Evolutionary conservation across 2,329 filamentous ascomycete species (phyloP), one percentile per base, ranked within the genome.

Genomic region (Alternaria metachromatica): DNA sequence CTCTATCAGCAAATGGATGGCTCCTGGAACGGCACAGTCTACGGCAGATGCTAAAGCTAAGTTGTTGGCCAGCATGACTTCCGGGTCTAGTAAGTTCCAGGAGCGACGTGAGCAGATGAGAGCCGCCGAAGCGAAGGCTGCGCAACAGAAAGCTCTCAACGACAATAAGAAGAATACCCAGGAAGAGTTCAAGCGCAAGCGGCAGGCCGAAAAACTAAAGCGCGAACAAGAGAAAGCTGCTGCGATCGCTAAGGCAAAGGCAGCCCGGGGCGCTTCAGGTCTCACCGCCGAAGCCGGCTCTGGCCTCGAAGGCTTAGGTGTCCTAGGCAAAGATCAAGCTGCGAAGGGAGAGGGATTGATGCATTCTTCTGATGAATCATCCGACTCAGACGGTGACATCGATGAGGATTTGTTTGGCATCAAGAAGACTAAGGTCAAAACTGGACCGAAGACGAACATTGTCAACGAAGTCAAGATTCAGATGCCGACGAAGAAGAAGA

Each of bases 261-360:
- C 83, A 70, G 81, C 80, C 54, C 70, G 76, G 83, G 86, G 62
- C 82, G 86, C 70, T 76, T 70, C 82, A 23, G 79, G 83, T 50
- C 85, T 87, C 30, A 89, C 89, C n/a, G 82, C 87, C 9, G 90
- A 92, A 62, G 92, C 94, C 76, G 93, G 93, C 3, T 96, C 93
- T 62, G 93, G 92, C 20, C 82, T 96, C 10, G 86, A 88, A 66
- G 90, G 90, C 25, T 86, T 96, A 54, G 88, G 91, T 37, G 84
- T 94, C 2, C 84, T 87, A 60, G 93, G 92, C 63, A 96, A 95
- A 80, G 93, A 96, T 58, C 91, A 95, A 74, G 86, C 88, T 4
- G 87, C 88, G 2, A 86, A 87, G 66, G 92, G 92, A 67, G 92
- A 90, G 74, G 93, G 95, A 68, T 93, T 98, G 79, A 97, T 98